Evolutionary conservation across 306 rosid genomes (phyloP), one percentile per base, ranked within the genome.

Genomic region (Cucurbita ficifolia): DNA sequence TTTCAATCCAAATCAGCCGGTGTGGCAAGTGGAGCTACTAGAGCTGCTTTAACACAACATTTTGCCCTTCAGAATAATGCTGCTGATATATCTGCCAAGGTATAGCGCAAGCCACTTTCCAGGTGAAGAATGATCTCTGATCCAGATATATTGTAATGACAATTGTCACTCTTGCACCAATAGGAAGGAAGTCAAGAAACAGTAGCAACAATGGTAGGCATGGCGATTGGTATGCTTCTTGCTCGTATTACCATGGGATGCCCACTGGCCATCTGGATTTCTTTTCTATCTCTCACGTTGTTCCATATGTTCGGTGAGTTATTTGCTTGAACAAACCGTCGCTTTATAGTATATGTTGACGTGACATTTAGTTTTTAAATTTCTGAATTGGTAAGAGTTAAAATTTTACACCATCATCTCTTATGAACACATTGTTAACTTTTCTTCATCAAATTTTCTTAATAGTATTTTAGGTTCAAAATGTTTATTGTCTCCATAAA

Each of bases 21-120:
- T 72, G 98, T 94, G 82, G 97, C 97, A 8, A 90, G 98, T 89
- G 98, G 98, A 72, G 98, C 98, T 36, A 94, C 98, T 49, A 87
- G 98, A 83, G 98, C 98, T 79, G 97, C 98, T 78, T 84, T 94
- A 86, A 94, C 98, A 36, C 98, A 94, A 70, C 98, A 94, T 90
- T 94, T 94, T 82, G 96, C 98, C 69, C 87, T 81, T 79, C 86
- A 84, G 86, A 80, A 71, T 75, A 86, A 84, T 76, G 90, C 88
- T 48, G 90, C 90, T 24, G 90, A 86, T 80, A 86, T 86, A 82
- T 82, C 88, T 77, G 88, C 90, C 10, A 86, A 86, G 90, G 90
- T 86, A 77, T 69, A 6, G 46, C 14, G 75, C 10, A 17, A 61
- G 42, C 64, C 29, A 18, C 81, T 75, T 54, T 60, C 48, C 52